Percentiles rank a stretch among this genome's conserved stretches.
Evolutionary conservation across 495 filamentous ascomycete species (phyloP).

Genomic region (Aspergillus campestris): DNA sequence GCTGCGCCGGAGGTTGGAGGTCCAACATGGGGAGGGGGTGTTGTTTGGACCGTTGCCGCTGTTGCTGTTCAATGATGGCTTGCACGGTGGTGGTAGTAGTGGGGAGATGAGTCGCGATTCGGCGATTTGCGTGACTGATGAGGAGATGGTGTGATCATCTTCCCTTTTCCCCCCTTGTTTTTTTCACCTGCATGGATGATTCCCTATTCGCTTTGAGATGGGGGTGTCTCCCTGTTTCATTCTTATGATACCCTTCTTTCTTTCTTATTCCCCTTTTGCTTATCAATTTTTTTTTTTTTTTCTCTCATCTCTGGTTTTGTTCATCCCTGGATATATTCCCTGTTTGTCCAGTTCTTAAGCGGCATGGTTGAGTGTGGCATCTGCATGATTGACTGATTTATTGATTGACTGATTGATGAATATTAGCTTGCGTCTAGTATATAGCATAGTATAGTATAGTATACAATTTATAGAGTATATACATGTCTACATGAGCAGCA

Average conservation of each 20-base stretch:
- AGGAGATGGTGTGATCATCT: neutral
- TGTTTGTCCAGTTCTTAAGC: neutral
- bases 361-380: no score
- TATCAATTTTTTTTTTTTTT: neutral
- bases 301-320: neutral
- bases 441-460: no score
- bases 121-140: slow-evolving; percentile 14
- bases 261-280: neutral
- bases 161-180: no score
- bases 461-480: no score
- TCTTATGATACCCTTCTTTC: neutral
- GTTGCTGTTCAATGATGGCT: slow-evolving; percentile 23
- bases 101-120: slow-evolving; percentile 12
- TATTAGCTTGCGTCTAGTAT: no score
- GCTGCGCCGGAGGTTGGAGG: slow-evolving; percentile 50
- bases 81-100: slow-evolving; percentile 7
- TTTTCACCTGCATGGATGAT: no score
- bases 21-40: slow-evolving; percentile 33
- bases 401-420: no score
- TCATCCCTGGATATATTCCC: slow-evolving; percentile 2
- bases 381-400: no score
- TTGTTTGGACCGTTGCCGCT: slow-evolving; percentile 41
- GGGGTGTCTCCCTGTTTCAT: no score
- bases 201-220: no score
- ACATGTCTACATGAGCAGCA: no score